Evolutionary conservation across 1,284 basidiomycete species (phyloP).

Genomic region (Sphagnurus paluster): DNA sequence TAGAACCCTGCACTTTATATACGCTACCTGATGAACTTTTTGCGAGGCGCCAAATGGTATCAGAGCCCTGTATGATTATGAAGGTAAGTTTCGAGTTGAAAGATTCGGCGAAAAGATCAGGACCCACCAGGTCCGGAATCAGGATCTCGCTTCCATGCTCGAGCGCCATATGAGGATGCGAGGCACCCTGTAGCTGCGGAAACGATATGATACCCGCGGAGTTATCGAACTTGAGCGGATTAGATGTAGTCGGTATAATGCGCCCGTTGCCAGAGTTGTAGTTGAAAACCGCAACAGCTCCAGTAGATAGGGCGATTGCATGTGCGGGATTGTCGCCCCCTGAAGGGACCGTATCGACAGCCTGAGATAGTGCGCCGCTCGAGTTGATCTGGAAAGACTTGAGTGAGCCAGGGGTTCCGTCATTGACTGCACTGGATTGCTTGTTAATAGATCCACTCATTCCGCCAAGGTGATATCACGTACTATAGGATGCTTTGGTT

Average conservation of each 20-base stretch:
- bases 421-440: constrained; percentile 55
- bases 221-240: constrained; percentile 42
- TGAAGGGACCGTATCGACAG: constrained; percentile 48
- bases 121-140: constrained; percentile 61
- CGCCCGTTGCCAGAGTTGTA: constrained; percentile 58
- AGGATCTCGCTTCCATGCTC: constrained; percentile 55
- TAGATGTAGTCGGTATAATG: constrained; percentile 44
- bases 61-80: constrained; percentile 46
- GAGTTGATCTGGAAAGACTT: constrained; percentile 56
- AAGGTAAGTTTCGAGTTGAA: neutral
- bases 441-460: neutral
- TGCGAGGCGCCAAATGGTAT: constrained; percentile 64
- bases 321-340: constrained; percentile 56
- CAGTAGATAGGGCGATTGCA: constrained; percentile 48
- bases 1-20: constrained; percentile 60
- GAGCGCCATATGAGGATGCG: constrained; percentile 66
- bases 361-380: constrained; percentile 44
- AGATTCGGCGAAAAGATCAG: neutral
- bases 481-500: constrained; percentile 62
- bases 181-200: constrained; percentile 39
- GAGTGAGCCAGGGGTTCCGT: constrained; percentile 43
- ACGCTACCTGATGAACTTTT: constrained; percentile 35
- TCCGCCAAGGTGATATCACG: constrained; percentile 12
- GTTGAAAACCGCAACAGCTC: constrained; percentile 61
- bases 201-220: constrained; percentile 51